Base-by-base conservation (phyloP, 192 early-diverging fungal genomes). In the Powellomyces hirtus region DNA sequence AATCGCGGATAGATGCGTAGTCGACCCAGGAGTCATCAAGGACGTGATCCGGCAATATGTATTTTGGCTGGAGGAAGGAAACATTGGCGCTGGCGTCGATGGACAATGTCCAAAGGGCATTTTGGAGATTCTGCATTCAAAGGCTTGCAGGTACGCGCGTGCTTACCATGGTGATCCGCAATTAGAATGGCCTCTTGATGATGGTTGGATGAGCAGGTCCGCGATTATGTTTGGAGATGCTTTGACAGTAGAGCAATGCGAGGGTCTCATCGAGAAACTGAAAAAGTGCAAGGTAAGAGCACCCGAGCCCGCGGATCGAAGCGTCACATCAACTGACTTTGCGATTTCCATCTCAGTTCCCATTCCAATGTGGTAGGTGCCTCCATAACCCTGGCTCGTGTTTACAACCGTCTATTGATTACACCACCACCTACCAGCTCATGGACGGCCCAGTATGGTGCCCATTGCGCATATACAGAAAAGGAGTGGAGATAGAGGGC, bases 171-270 rank as follows among this genome's bases (percentile, higher is more conserved):
- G n/a, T n/a, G 40, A 13, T 42, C 40, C 40, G 10, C 10, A 10
- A 42, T 13, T 13, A 42, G 40, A 42, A n/a, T 14, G n/a, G 24
- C 10, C 24, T 26, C 33, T 57, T 68, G 49, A 57, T 59, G 34
- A 14, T 59, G 18, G 7, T n/a, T 51, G 64, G 27, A 52, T 59
- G 34, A 49, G 29, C 64, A 86, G 87, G 72, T 70, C 79, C 11
- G 89, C 91, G 11, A 89, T 92, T 26, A 91, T 86, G 86, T 92
- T 92, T 72, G 89, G 89, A 38, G 88, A 90, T 42, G 60, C 55
- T 20, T 74, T 92, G 1, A 69, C 78, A 0, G 13, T 64, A 7
- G 53, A 64, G 2, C 69, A 81, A 38, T 91, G 89, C 74, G 45
- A 70, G 51, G 34, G 59, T 13, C 53, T 92, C n/a, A 73, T 91